Conservation (phyloP, 306 rosid species). For the Oxytropis ochrocephala region DNA sequence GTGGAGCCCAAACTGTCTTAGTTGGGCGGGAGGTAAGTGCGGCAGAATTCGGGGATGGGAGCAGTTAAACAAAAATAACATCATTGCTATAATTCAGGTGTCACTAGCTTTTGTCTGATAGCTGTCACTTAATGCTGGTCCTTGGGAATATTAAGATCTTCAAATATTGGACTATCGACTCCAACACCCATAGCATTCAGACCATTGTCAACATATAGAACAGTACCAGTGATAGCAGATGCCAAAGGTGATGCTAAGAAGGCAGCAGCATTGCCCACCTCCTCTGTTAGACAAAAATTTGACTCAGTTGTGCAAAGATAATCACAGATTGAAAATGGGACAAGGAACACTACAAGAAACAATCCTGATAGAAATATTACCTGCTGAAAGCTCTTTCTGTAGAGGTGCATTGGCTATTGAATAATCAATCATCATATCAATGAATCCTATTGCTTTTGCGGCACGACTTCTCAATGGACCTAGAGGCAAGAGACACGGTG, state of each 20-base stretch:
- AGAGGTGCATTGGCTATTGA: slow-evolving; percentile 84
- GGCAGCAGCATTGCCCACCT: slow-evolving; percentile 85
- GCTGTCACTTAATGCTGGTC: slow-evolving; percentile 28
- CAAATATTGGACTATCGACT: slow-evolving; percentile 55
- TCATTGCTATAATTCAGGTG: neutral
- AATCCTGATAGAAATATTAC: slow-evolving; percentile 28
- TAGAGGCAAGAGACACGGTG: slow-evolving; percentile 17
- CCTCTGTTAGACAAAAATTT: slow-evolving; percentile 48
- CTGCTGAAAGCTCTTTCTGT: slow-evolving; percentile 89
- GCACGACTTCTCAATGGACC: slow-evolving; percentile 98
- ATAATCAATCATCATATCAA: slow-evolving; percentile 96
- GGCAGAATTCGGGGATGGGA: neutral
- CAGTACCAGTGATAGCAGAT: slow-evolving; percentile 86
- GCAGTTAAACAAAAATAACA: neutral
- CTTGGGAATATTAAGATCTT: slow-evolving; percentile 39
- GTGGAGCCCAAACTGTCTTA: neutral
- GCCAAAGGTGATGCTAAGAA: slow-evolving; percentile 90
- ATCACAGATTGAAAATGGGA: neutral
- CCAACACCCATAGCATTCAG: slow-evolving; percentile 93
- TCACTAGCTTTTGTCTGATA: neutral
- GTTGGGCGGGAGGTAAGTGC: neutral
- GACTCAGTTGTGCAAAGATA: slow-evolving; percentile 10
- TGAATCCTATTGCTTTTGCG: slow-evolving; percentile 95
- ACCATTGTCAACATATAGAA: slow-evolving; percentile 85
- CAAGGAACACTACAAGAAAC: neutral